phyloP scores from a whole-genome alignment of 2,329 filamentous ascomycete species.

The Xenoacremonium recifei region DNA sequence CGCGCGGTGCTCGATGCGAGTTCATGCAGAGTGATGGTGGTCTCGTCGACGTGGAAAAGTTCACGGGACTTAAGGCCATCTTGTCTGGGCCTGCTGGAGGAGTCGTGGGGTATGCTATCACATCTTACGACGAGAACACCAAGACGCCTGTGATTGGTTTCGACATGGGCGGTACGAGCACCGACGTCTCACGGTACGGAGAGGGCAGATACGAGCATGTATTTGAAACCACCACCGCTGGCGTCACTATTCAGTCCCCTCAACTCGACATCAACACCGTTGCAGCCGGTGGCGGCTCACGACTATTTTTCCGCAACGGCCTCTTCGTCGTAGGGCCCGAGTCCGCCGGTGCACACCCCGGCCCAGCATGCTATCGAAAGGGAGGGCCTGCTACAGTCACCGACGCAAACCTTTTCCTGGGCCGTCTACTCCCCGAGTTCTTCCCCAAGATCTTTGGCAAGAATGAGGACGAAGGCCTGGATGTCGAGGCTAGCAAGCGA shows the following conservation, averaged over 20 bases:
- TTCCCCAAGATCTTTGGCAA: slow-evolving; percentile 95
- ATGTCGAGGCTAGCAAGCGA: slow-evolving; percentile 71
- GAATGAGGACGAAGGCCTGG: slow-evolving; percentile 79
- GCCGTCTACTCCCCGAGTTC: slow-evolving; percentile 81
- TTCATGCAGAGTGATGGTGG: slow-evolving; percentile 92
- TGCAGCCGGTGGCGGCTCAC: slow-evolving; percentile 82
- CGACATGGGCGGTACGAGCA: slow-evolving; percentile 93
- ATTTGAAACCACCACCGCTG: slow-evolving; percentile 90
- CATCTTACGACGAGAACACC: slow-evolving; percentile 81
- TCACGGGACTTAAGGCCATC: slow-evolving; percentile 83
- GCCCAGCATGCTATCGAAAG: slow-evolving; percentile 88
- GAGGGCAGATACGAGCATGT: slow-evolving; percentile 88
- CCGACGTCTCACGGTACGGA: slow-evolving; percentile 85
- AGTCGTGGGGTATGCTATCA: slow-evolving; percentile 89
- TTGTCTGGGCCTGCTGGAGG: slow-evolving; percentile 89
- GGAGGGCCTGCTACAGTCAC: slow-evolving; percentile 89
- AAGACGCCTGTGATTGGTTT: slow-evolving; percentile 89
- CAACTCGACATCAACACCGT: slow-evolving; percentile 96
- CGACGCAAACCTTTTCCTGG: slow-evolving; percentile 84
- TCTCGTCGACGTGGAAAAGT: slow-evolving; percentile 71
- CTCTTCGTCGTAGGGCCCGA: slow-evolving; percentile 89
- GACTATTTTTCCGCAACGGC: slow-evolving; percentile 84
- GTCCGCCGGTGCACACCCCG: slow-evolving; percentile 84
- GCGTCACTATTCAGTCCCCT: slow-evolving; percentile 90
- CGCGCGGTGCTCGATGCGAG: slow-evolving; percentile 77